Evolutionary conservation across 768 basidiomycete species (phyloP).

Genomic region (Rubroboletus satanas): DNA sequence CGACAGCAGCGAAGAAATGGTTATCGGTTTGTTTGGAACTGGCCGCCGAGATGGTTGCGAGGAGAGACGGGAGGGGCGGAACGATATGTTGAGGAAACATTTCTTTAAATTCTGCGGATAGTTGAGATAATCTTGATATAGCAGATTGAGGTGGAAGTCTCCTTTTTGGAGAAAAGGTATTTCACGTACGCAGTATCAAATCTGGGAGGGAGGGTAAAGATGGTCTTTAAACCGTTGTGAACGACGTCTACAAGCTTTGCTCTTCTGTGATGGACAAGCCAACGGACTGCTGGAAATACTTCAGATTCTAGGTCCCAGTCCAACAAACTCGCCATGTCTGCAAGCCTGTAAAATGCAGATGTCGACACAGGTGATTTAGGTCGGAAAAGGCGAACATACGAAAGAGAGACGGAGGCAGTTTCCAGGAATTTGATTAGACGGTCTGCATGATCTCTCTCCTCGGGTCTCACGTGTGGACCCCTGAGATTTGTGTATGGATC

Average conservation of each 20-base stretch:
- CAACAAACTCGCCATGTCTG: constrained; percentile 73
- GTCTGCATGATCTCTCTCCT: constrained; percentile 66
- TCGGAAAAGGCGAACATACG: constrained; percentile 45
- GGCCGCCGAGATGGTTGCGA: constrained; percentile 71
- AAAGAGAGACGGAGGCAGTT: constrained; percentile 67
- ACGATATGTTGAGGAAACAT: constrained; percentile 58
- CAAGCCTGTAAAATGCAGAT: constrained; percentile 44
- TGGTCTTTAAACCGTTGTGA: constrained; percentile 72
- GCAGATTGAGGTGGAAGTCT: not conserved
- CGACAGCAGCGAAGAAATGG: constrained; percentile 80
- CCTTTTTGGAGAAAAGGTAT: not conserved
- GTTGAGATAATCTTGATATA: constrained; percentile 29
- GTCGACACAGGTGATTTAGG: not conserved
- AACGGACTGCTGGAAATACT: constrained; percentile 86
- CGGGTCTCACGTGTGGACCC: constrained; percentile 55
- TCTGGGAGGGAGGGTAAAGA: constrained; percentile 70
- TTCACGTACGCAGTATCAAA: constrained; percentile 56
- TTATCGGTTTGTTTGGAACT: constrained; percentile 59
- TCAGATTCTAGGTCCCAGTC: constrained; percentile 84
- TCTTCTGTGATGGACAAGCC: constrained; percentile 85
- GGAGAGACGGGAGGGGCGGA: constrained; percentile 68
- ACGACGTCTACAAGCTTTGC: constrained; percentile 88
- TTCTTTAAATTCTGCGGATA: constrained; percentile 57
- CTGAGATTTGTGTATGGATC: constrained; percentile 60
- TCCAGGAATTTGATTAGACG: constrained; percentile 74